Percentiles rank a stretch among this genome's conserved stretches.
Evolutionary conservation across 1,284 basidiomycete genomes (phyloP).

Genomic region (Violaceomyces palustris): DNA sequence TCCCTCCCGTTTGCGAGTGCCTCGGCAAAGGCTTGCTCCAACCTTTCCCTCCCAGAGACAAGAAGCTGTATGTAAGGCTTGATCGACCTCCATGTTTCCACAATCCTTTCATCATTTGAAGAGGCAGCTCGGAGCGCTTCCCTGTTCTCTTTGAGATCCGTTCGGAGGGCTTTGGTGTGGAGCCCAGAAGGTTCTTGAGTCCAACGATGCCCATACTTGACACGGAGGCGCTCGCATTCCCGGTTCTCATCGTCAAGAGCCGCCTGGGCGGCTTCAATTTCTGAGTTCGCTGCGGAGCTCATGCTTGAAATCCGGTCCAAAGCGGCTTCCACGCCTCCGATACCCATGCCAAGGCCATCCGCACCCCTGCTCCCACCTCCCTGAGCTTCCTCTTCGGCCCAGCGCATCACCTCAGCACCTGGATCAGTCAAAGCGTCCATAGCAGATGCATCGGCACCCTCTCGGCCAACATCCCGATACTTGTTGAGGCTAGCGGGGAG

Average conservation of each 20-base stretch:
- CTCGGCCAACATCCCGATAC: constrained; percentile 73
- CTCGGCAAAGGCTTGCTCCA: constrained; percentile 68
- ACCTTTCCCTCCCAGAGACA: constrained; percentile 57
- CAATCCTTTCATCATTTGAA: constrained; percentile 72
- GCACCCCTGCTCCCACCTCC: constrained; percentile 63
- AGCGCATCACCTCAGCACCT: constrained; percentile 64
- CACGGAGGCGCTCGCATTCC: constrained; percentile 54
- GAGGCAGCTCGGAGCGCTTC: constrained; percentile 72
- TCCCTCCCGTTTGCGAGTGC: too few species aligned
- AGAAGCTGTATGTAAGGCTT: constrained; percentile 67
- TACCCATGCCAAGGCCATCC: constrained; percentile 58
- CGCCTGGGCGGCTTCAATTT: constrained; percentile 23
- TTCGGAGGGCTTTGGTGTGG: constrained; percentile 65
- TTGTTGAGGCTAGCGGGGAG: constrained; percentile 71
- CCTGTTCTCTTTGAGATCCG: constrained; percentile 74
- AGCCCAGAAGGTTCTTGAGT: constrained; percentile 71
- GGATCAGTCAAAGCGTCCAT: constrained; percentile 57
- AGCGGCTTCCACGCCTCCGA: constrained; percentile 28
- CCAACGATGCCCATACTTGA: constrained; percentile 82
- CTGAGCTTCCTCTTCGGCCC: constrained; percentile 68
- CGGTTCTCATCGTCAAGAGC: constrained; percentile 51
- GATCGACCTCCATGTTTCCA: constrained; percentile 69
- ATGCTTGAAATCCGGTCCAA: constrained; percentile 26
- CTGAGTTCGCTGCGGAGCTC: constrained; percentile 16
- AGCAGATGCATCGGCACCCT: constrained; percentile 54